These are phyloP conservation scores for Acarospora socialis DNA, from an alignment of 2,329 filamentous ascomycete species.

Conservation along the genomic window DNA sequence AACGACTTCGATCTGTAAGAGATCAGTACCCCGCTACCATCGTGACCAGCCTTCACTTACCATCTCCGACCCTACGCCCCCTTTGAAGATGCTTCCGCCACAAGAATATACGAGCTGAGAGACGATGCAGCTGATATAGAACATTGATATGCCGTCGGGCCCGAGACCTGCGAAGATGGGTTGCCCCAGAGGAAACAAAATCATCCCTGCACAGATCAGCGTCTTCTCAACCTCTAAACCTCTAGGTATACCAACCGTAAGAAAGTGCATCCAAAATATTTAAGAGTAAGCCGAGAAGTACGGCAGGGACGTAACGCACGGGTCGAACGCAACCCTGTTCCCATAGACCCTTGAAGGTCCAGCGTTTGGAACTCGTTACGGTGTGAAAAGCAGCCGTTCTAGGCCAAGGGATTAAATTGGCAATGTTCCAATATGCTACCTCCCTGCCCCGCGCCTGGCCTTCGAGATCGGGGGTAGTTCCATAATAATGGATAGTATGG, in stretches of 20 bases:
- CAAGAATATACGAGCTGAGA: slow-evolving; percentile 81
- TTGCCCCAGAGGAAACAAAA: slow-evolving; percentile 81
- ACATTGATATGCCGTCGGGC: slow-evolving; percentile 91
- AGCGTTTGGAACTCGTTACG: slow-evolving; percentile 50
- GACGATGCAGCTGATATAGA: slow-evolving; percentile 94
- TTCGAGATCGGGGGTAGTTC: slow-evolving; percentile 19
- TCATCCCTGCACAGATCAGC: slow-evolving; percentile 49
- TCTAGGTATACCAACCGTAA: slow-evolving; percentile 48
- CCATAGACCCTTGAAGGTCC: slow-evolving; percentile 55
- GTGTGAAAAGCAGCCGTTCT: slow-evolving; percentile 1
- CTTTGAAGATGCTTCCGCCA: slow-evolving; percentile 73
- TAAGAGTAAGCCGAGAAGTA: slow-evolving; percentile 73
- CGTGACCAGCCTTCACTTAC: slow-evolving; percentile 25
- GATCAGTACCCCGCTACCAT: no score
- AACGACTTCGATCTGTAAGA: slow-evolving; percentile 91
- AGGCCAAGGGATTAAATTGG: slow-evolving; percentile 2
- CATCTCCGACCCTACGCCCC: slow-evolving; percentile 89
- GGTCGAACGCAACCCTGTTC: slow-evolving; percentile 51
- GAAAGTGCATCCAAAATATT: slow-evolving; percentile 92
- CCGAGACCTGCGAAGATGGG: slow-evolving; percentile 75
- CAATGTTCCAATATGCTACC: background rate
- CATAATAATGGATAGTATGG: slow-evolving; percentile 9
- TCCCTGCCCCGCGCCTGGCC: slow-evolving; percentile 11
- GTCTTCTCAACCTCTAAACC: background rate
- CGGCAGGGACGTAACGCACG: slow-evolving; percentile 61